Evolutionary conservation across 2,329 filamentous ascomycete genomes (phyloP).

Genomic region (Fusarium sp.): DNA sequence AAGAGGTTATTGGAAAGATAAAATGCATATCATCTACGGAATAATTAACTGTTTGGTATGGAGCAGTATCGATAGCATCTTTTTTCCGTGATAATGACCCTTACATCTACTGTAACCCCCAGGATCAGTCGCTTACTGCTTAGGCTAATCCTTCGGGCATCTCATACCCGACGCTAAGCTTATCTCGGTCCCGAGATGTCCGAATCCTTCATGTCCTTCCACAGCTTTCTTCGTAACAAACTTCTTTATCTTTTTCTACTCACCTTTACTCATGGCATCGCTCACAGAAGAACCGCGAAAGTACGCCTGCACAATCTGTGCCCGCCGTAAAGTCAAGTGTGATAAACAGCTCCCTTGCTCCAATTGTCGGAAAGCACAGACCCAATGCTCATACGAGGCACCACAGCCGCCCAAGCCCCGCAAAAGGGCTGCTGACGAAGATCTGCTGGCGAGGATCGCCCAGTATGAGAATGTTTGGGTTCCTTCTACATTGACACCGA

Average conservation of each 20-base stretch:
- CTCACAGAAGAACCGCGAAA: conserved; percentile 4
- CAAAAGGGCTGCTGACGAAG: conserved; percentile 49
- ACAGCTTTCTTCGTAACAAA: not conserved
- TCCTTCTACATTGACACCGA: conserved; percentile 22
- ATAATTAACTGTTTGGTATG: no score
- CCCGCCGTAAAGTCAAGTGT: conserved; percentile 52
- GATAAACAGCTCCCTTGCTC: conserved; percentile 58
- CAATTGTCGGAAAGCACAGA: conserved; percentile 57
- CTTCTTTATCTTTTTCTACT: no score
- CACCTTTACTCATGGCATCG: not conserved
- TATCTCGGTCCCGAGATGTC: not conserved
- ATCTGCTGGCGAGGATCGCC: conserved; percentile 43
- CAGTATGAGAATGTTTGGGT: conserved; percentile 51
- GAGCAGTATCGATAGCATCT: not conserved
- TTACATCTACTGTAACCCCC: not conserved
- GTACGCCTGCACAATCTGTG: conserved; percentile 40
- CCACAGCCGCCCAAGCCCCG: conserved; percentile 41
- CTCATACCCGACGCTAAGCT: conserved; percentile 2
- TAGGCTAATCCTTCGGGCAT: not conserved
- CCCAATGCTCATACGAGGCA: conserved; percentile 45
- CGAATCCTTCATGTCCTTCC: not conserved
- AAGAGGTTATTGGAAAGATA: no score
- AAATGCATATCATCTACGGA: not conserved
- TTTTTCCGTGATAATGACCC: not conserved
- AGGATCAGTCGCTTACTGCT: not conserved